phyloP scores from a whole-genome alignment of 192 early-diverging fungal species.

The Rhizophagus prolifer region DNA sequence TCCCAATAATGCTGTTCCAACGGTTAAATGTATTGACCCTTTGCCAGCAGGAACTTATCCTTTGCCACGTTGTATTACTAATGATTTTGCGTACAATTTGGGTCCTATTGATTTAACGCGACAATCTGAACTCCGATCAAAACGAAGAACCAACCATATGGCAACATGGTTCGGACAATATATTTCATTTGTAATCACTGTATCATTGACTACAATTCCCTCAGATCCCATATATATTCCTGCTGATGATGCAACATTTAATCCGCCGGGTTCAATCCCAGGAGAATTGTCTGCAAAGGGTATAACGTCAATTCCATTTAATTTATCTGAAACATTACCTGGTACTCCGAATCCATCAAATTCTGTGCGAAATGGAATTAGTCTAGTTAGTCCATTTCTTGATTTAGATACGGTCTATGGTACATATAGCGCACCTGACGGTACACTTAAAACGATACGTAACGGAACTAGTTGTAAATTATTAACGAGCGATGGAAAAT shows the following conservation, averaged over 20 bases:
- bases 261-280: neutral
- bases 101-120: neutral
- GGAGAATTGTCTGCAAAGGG: neutral
- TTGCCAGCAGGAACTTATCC: neutral
- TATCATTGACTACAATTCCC: neutral
- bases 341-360: neutral
- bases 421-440: neutral
- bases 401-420: conserved; percentile 13
- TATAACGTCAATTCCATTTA: neutral
- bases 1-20: neutral
- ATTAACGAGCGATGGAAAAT: neutral
- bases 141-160: neutral
- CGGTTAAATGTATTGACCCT: neutral
- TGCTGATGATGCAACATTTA: neutral
- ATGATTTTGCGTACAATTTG: neutral
- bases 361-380: conserved; percentile 6
- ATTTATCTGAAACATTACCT: neutral
- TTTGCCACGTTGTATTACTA: neutral
- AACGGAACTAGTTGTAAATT: neutral
- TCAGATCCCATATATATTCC: neutral
- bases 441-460: too few relatives aligned
- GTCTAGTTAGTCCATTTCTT: neutral
- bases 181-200: neutral
- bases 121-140: neutral
- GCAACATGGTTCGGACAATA: neutral